Conservation (phyloP, 495 filamentous ascomycete genomes). For the Friedmanniomyces endolithicus region DNA sequence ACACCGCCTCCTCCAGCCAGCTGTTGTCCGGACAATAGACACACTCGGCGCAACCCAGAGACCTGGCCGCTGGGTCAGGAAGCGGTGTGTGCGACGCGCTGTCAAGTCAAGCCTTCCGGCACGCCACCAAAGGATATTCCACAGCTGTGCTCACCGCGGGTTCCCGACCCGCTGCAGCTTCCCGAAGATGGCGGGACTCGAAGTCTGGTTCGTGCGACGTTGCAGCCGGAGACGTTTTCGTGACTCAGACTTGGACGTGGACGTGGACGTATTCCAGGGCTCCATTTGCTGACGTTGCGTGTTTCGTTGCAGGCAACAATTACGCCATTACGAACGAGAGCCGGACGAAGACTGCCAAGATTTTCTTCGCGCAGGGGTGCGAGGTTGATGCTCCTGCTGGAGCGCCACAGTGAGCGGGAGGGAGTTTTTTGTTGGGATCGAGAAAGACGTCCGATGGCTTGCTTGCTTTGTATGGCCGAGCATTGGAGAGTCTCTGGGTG, state of each 20-base stretch:
- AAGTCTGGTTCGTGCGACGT: conserved; percentile 12
- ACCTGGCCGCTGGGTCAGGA: not conserved
- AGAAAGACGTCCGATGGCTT: too few relatives aligned
- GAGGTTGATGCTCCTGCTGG: conserved; percentile 16
- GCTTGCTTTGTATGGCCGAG: too few relatives aligned
- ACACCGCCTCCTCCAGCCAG: not conserved
- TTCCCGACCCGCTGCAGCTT: not conserved
- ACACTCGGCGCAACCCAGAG: not conserved
- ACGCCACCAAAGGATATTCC: not conserved
- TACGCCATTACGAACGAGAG: conserved; percentile 27
- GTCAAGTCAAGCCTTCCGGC: conserved; percentile 6
- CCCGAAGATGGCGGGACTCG: not conserved
- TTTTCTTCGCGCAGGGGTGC: conserved; percentile 29
- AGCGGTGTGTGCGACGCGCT: conserved; percentile 13
- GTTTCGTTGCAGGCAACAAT: conserved; percentile 22
- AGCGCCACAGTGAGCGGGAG: not conserved
- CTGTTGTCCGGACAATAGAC: not conserved
- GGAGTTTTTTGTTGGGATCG: too few relatives aligned
- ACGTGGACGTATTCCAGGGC: too few relatives aligned
- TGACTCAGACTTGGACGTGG: not conserved
- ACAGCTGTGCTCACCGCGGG: not conserved
- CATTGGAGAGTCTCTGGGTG: too few relatives aligned
- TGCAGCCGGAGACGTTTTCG: not conserved
- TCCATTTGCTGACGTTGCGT: not conserved
- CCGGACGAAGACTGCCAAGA: conserved; percentile 18